Evolutionary conservation across 2,329 filamentous ascomycete genomes (phyloP).

Genomic region (Nemania bipapillata): DNA sequence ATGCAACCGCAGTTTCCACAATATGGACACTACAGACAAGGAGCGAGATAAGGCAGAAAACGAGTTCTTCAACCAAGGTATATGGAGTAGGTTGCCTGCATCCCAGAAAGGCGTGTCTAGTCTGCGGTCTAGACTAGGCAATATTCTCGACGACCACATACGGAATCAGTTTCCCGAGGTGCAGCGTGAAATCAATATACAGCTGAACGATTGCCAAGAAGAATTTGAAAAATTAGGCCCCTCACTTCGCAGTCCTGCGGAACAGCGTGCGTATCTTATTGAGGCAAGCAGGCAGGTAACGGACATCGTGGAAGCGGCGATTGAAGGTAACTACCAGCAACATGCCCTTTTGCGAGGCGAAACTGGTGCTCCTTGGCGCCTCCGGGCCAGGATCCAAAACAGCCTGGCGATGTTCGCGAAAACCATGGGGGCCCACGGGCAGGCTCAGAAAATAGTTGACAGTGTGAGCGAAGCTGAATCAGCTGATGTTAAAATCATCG

Average conservation of each 20-base stretch:
- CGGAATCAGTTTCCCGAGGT: neutral
- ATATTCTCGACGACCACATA: neutral
- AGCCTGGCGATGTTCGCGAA: neutral
- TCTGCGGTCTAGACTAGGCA: neutral
- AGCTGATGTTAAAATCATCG: too few relatives aligned
- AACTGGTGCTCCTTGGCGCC: neutral
- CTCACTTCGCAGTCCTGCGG: neutral
- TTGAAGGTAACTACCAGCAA: neutral
- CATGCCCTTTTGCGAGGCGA: neutral
- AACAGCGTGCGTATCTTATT: neutral
- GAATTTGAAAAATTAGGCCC: neutral
- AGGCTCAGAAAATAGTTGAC: neutral
- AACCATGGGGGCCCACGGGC: neutral
- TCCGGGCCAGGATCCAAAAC: neutral
- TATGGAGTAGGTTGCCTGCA: neutral
- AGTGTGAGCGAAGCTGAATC: neutral
- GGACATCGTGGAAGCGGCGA: neutral
- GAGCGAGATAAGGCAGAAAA: neutral
- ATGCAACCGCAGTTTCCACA: constrained; percentile 52
- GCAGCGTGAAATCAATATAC: neutral
- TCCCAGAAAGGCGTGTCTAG: neutral
- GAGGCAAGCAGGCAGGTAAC: neutral
- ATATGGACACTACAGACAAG: neutral
- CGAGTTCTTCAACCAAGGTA: neutral
- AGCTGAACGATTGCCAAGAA: neutral